Base-by-base conservation (phyloP, 768 basidiomycete species). In the Boletellus emodensis region DNA sequence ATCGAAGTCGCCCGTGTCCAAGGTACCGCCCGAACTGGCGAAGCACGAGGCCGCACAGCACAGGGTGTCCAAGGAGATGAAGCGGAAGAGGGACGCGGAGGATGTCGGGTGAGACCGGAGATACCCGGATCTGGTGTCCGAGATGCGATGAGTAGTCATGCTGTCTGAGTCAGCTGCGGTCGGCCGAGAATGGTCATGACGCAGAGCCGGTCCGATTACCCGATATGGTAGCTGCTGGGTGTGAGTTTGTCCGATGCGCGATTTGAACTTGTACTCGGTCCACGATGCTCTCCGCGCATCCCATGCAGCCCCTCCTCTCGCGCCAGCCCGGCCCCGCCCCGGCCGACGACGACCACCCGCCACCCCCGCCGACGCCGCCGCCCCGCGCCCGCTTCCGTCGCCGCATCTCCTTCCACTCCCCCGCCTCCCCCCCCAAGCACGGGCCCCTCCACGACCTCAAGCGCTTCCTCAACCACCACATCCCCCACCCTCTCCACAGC, bases 11-110 rank as follows among this genome's bases (percentile, higher is more conserved):
- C 93, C 94, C 0, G 87, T 93, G 55, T 91, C 88, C 11, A 94
- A 94, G 66, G 87, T 96, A 48, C 80, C 94, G 8, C 68, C 77
- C 6, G 94, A 98, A 63, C 74, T 98, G 49, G 92, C 90, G 12
- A 85, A 87, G 61, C 95, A 98, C 67, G 92, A 94, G 63, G 73
- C 92, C 1, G 93, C 94, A 6, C 90, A 92, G 69, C 90, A 93
- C 65, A 85, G 85, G 64, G 85, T 96, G 38, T 87, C 93, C 48
- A 76, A 85, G 62, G 94, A 95, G 70, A 96, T 95, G 94, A 96
- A 94, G 76, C 79, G 91, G 59, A 93, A 91, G 74, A 79, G 90
- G 37, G 90, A 93, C 24, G 87, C 76, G 42, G 90, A 93, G 24
- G 90, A 92, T 67, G 70, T 81, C 58, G 83, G 76, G 1, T 83